Evolutionary conservation across 441 rosid genomes (phyloP).

Genomic region (Brassica balearica): DNA sequence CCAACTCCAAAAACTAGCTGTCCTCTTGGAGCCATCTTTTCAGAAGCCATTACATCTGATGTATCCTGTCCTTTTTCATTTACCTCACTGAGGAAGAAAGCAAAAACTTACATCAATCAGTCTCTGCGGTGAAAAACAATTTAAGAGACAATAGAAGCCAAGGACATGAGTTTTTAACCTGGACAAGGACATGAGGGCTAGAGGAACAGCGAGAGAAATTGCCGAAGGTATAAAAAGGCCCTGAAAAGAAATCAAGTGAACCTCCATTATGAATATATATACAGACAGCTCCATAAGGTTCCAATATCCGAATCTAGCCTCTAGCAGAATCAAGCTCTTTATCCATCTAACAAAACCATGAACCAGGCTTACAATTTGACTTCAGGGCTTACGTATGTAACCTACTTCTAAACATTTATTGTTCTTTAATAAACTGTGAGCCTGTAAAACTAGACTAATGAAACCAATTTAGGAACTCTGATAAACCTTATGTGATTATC

Average conservation of each 20-base stretch:
- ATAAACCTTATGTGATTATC: neutral
- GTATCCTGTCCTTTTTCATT: constrained; percentile 73
- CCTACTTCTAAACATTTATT: neutral
- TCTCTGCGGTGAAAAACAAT: neutral
- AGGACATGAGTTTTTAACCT: constrained; percentile 55
- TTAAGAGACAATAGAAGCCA: neutral
- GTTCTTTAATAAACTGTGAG: constrained; percentile 2
- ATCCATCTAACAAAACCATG: neutral
- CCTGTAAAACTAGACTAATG: neutral
- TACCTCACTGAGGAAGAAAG: constrained; percentile 68
- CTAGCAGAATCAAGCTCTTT: neutral
- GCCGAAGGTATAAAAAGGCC: constrained; percentile 72
- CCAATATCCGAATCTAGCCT: neutral
- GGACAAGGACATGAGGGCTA: constrained; percentile 88
- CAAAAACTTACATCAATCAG: constrained; percentile 31
- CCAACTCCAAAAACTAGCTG: constrained; percentile 84
- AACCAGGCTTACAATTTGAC: neutral
- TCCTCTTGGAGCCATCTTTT: constrained; percentile 96
- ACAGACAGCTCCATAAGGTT: neutral
- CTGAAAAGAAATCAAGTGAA: constrained; percentile 49
- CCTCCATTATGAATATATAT: constrained; percentile 5
- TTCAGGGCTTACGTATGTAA: neutral
- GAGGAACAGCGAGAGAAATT: constrained; percentile 85
- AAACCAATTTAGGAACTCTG: neutral
- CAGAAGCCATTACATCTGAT: constrained; percentile 69